Percentiles rank a stretch among this genome's conserved stretches.
These are phyloP conservation scores for Rutstroemia sp. DNA, from an alignment of 2,329 filamentous ascomycete species.

Conservation along the genomic window DNA sequence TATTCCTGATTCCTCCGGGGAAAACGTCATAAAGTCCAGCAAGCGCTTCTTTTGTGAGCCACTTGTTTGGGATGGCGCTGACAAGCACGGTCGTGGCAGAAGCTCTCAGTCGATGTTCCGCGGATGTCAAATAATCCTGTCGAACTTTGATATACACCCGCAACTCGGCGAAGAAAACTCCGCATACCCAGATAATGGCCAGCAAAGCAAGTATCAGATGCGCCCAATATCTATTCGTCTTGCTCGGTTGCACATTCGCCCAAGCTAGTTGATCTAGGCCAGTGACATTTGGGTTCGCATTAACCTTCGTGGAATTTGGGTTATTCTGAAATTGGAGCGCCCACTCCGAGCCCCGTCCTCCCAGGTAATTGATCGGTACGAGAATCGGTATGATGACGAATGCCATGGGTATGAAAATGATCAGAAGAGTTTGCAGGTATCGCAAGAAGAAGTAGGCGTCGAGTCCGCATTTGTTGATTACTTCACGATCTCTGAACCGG, in stretches of 20 bases:
- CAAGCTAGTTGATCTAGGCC: constrained; percentile 80
- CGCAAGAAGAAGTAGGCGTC: constrained; percentile 97
- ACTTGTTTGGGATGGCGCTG: constrained; percentile 81
- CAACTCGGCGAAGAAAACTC: constrained; percentile 79
- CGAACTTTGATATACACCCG: constrained; percentile 85
- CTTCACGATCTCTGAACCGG: constrained; percentile 64
- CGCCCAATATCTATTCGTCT: constrained; percentile 58
- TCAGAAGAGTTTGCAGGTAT: constrained; percentile 76
- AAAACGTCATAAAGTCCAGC: constrained; percentile 89
- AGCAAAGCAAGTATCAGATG: constrained; percentile 74
- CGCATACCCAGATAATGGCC: constrained; percentile 78
- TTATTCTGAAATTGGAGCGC: constrained; percentile 28
- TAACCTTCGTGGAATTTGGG: constrained; percentile 21
- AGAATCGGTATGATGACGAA: constrained; percentile 75
- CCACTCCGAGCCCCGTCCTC: constrained; percentile 50
- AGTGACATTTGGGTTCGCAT: constrained; percentile 21
- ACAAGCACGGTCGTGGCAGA: constrained; percentile 95
- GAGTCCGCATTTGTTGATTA: constrained; percentile 91
- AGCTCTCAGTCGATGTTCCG: constrained; percentile 85
- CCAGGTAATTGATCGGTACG: constrained; percentile 74
- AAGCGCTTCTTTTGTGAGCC: constrained; percentile 78
- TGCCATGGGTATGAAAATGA: constrained; percentile 85
- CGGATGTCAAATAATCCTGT: constrained; percentile 89
- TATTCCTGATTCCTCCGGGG: constrained; percentile 86
- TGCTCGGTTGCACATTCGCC: constrained; percentile 26